Percentiles rank a stretch among this genome's conserved stretches.
phyloP scores from a whole-genome alignment of 2,329 filamentous ascomycete genomes.

The Macroventuria anomochaeta region DNA sequence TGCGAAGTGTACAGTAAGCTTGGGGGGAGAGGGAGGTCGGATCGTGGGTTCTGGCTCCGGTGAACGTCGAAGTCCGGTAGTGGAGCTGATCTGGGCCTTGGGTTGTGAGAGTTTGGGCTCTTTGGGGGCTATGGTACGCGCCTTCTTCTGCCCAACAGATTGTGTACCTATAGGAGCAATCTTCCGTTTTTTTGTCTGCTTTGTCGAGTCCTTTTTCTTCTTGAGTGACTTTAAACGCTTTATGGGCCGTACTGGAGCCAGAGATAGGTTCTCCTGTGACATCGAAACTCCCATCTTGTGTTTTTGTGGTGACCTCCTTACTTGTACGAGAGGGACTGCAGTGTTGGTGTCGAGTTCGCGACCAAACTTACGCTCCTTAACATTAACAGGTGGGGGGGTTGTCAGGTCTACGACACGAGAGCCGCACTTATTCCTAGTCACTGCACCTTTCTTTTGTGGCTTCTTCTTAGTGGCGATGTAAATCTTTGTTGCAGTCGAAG shows the following conservation, averaged over 20 bases:
- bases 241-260: neutral
- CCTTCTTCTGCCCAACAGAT: neutral
- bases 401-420: neutral
- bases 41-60: neutral
- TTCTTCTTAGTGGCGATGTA: neutral
- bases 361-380: conserved; percentile 1
- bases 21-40: neutral
- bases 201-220: neutral
- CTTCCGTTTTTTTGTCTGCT: conserved; percentile 2
- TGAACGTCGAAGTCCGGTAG: neutral
- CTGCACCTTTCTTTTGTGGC: neutral
- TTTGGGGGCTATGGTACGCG: neutral
- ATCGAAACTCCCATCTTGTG: neutral
- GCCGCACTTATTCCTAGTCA: neutral
- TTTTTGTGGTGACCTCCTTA: neutral
- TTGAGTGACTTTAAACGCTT: neutral
- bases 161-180: neutral
- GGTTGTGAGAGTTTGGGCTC: neutral
- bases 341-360: conserved; percentile 5
- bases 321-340: neutral
- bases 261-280: neutral
- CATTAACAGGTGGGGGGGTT: neutral
- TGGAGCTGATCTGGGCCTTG: neutral
- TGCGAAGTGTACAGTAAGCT: neutral
- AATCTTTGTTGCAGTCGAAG: neutral